Base-by-base conservation (phyloP, 1,284 basidiomycete species). In the Psilocybe mexicana region DNA sequence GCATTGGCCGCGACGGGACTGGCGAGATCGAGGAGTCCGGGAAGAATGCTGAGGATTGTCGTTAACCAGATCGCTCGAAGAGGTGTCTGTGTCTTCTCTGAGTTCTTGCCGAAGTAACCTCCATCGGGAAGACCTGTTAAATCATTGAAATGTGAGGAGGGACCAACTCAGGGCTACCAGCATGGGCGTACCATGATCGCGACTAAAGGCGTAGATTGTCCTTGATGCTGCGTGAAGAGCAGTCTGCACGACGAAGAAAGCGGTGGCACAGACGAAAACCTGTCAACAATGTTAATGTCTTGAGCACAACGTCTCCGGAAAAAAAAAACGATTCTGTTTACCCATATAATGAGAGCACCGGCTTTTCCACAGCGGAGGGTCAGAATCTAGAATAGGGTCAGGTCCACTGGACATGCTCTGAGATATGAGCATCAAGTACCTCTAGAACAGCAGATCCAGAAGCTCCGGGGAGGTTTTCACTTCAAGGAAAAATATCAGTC, bases 171-270 rank as follows among this genome's bases (percentile, higher is more conserved):
- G 53, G 25, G n/a, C 30, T 18, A 42, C 50, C 6, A 44, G 25
- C 26, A 25, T 8, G 33, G 25, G 63, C 75, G 55, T 61, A 82
- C 86, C 88, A 55, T 84, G 83, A 69, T 95, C 93, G 57, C 93
- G 90, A 68, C 89, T 92, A 76, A 98, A 93, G 3, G 95, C 95
- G 67, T 93, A 96, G 44, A 96, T 79, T 0, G 93, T 91, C 49
- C 94, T 84, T 3, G 93, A 93, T 57, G 87, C 88, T 8, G 94
- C 94, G 73, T 97, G 95, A 3, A 94, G 79, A 25, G 90, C 80
- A 2, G 86, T 85, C 71, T 93, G 92, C 42, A 87, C 84, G 48
- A 94, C 91, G 72, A 92, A 93, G 76, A 92, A 93, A 0, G 85
- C 92, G 23, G 89, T 92, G 59, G 90, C 68, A 72, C 90, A 92